phyloP scores from a whole-genome alignment of 2,329 filamentous ascomycete genomes.

The Rhynchosporium secalis region DNA sequence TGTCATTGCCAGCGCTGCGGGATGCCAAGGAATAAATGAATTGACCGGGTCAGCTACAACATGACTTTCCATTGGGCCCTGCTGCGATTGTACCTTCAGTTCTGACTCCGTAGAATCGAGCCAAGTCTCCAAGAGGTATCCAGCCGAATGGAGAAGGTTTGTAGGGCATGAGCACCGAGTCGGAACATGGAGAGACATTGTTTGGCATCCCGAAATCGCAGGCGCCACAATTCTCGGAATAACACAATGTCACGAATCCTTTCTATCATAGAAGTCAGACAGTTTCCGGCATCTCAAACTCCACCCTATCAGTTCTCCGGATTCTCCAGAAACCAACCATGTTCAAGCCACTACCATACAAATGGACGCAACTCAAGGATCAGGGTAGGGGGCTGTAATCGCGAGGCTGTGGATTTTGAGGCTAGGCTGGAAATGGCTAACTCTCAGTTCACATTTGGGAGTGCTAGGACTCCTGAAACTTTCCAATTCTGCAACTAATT shows the following conservation, averaged over 20 bases:
- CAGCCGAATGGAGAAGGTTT: neutral
- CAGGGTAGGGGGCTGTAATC: neutral
- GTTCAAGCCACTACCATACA: neutral
- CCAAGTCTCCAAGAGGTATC: neutral
- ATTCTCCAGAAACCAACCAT: slow-evolving; percentile 6
- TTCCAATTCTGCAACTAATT: too few species aligned
- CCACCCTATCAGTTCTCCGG: neutral
- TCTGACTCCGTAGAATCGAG: neutral
- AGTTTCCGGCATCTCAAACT: neutral
- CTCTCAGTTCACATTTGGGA: neutral
- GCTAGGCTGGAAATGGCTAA: slow-evolving; percentile 5
- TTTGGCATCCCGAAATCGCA: neutral
- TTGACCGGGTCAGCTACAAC: neutral
- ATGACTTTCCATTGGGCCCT: neutral
- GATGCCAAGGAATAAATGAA: neutral
- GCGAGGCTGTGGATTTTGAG: neutral
- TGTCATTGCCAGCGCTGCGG: neutral
- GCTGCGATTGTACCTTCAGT: neutral
- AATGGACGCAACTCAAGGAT: neutral
- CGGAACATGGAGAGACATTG: too few species aligned
- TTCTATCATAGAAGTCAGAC: neutral
- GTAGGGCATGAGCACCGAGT: neutral
- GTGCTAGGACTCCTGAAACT: neutral
- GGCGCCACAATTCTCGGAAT: neutral
- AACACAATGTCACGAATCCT: neutral